phyloP scores from a whole-genome alignment of 169 alveolate species.

The Sarcocystis neurona region DNA sequence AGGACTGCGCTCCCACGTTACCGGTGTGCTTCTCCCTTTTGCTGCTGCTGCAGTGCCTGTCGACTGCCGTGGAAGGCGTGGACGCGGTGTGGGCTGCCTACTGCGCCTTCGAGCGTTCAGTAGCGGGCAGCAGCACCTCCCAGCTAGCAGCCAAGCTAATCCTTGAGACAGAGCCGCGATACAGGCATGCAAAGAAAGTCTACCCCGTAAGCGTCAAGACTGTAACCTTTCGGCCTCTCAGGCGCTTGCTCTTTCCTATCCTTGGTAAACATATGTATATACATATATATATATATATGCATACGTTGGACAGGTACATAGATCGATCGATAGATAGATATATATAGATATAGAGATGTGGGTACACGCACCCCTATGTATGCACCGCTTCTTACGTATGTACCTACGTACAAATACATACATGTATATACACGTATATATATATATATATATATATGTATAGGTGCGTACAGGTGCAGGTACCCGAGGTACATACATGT shows the following conservation, averaged over 20 bases:
- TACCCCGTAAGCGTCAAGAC: neutral
- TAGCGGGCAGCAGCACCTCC: neutral
- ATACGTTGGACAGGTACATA: neutral
- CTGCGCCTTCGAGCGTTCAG: constrained; percentile 47
- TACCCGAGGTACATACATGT: too few relatives aligned
- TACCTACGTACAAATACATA: too few relatives aligned
- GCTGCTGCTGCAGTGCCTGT: constrained; percentile 12
- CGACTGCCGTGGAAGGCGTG: constrained; percentile 38
- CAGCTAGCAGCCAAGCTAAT: constrained; percentile 28
- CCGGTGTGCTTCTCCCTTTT: neutral
- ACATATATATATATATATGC: neutral
- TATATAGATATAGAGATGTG: neutral
- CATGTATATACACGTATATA: neutral
- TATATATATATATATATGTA: neutral
- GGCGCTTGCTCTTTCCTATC: neutral
- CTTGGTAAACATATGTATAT: neutral
- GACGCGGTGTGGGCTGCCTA: constrained; percentile 55
- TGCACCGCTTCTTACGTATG: too few relatives aligned
- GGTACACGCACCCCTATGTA: too few relatives aligned
- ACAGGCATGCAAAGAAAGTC: constrained; percentile 12
- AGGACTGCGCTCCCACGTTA: too few relatives aligned
- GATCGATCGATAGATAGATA: neutral
- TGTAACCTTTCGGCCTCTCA: neutral
- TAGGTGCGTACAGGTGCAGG: too few relatives aligned
- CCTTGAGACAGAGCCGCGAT: neutral